A percentile compares a stretch with the other conserved stretches of the same genome.
These are phyloP conservation scores for Wickerhamiella hasegawae DNA, from an alignment of 805 yeast species.

Conservation along the genomic window DNA sequence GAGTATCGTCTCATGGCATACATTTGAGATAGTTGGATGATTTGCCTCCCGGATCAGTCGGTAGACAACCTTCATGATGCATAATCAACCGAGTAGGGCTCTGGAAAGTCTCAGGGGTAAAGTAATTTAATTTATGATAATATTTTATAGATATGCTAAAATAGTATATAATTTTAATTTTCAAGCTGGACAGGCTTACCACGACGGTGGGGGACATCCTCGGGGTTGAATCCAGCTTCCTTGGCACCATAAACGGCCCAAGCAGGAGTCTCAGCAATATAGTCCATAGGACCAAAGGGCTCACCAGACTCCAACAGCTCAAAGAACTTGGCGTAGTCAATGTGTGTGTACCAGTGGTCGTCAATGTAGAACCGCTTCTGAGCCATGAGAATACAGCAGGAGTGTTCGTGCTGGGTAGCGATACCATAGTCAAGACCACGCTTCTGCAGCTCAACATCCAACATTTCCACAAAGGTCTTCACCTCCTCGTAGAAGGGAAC, in stretches of 20 bases:
- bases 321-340: slow-evolving; percentile 65
- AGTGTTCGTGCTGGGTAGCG: slow-evolving; percentile 92
- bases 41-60: no score
- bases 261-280: slow-evolving; percentile 62
- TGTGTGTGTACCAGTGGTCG: slow-evolving; percentile 77
- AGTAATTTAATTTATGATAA: no score
- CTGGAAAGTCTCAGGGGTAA: no score
- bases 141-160: no score
- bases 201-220: slow-evolving; percentile 35
- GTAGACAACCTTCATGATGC: no score
- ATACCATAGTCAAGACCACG: slow-evolving; percentile 63
- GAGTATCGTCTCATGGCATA: no score
- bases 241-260: slow-evolving; percentile 87
- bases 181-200: slow-evolving; percentile 26
- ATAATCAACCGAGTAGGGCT: no score
- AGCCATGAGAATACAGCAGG: slow-evolving; percentile 81
- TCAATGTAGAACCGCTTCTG: slow-evolving; percentile 52
- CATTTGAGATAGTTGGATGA: no score
- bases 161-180: no score
- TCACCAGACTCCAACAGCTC: slow-evolving; percentile 48
- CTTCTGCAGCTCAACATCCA: slow-evolving; percentile 42
- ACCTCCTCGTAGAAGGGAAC: slow-evolving; percentile 92
- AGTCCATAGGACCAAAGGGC: slow-evolving; percentile 65
- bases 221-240: slow-evolving; percentile 82
- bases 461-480: slow-evolving; percentile 48